Evolutionary conservation across 2,329 filamentous ascomycete species (phyloP).

Genomic region (Fusarium burgessii): DNA sequence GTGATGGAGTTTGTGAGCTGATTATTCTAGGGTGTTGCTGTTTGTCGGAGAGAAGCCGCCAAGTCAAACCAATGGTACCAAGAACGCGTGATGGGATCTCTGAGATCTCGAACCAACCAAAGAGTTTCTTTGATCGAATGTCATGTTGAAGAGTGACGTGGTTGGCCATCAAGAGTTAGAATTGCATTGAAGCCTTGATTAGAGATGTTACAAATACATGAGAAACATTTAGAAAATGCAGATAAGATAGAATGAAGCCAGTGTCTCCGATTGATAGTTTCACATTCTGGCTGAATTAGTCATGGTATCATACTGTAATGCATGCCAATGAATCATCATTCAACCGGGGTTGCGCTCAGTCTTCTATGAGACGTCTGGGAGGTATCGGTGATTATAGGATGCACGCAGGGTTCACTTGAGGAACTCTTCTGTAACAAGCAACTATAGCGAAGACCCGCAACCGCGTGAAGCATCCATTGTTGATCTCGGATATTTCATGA

Average conservation of each 20-base stretch:
- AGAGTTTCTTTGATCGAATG: not conserved
- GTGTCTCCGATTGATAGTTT: not conserved
- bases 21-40: slow-evolving; percentile 38
- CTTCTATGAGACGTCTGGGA: not conserved
- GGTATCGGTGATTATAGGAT: not conserved
- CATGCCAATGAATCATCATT: not conserved
- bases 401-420: not conserved
- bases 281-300: not conserved
- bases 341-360: not conserved
- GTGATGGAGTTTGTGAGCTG: not conserved
- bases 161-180: not conserved
- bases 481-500: not conserved
- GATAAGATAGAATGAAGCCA: not conserved
- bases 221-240: not conserved
- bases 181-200: not conserved
- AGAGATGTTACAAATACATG: not conserved
- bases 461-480: not conserved
- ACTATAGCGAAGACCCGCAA: not conserved
- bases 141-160: not conserved
- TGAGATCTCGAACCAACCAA: not conserved
- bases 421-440: not conserved
- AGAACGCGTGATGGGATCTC: not conserved
- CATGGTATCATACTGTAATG: not conserved
- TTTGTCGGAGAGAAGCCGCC: slow-evolving; percentile 24
- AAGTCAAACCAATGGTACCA: slow-evolving; percentile 3